Conservation (phyloP, 805 yeast species). For the Candida anglica region DNA sequence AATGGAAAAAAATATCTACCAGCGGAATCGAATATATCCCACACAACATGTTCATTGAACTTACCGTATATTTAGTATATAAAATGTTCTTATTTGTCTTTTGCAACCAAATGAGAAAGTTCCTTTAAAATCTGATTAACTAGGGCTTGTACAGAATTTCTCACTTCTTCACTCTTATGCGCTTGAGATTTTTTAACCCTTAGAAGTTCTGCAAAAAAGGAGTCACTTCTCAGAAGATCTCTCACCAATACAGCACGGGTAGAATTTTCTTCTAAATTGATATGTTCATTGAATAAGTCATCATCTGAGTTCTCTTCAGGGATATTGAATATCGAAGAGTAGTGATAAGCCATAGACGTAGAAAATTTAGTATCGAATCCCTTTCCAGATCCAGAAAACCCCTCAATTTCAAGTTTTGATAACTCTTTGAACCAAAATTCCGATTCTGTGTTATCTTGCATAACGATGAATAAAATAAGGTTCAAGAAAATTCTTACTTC, state of each 20-base stretch:
- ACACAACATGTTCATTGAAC: no score
- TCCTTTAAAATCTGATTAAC: not conserved
- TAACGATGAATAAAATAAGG: conserved; percentile 1
- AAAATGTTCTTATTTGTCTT: no score
- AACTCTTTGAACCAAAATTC: conserved; percentile 1
- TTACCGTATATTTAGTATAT: no score
- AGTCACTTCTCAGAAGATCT: not conserved
- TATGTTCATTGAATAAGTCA: conserved; percentile 5
- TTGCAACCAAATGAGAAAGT: no score
- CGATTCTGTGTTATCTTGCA: not conserved
- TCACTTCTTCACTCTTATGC: no score
- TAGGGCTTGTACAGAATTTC: no score
- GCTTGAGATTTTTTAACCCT: no score
- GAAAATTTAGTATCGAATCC: not conserved
- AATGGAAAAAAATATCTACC: no score
- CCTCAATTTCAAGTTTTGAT: not conserved
- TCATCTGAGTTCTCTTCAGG: conserved; percentile 3
- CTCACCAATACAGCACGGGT: not conserved
- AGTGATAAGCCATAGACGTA: conserved; percentile 5
- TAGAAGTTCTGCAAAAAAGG: conserved; percentile 2
- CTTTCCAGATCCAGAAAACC: not conserved
- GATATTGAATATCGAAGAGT: conserved; percentile 6
- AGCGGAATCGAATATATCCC: no score
- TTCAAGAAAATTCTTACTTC: conserved; percentile 1
- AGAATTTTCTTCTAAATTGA: conserved; percentile 1